These are phyloP conservation scores for Sporisorium graminicola DNA, from an alignment of 1,284 basidiomycete genomes.

Conservation along the genomic window DNA sequence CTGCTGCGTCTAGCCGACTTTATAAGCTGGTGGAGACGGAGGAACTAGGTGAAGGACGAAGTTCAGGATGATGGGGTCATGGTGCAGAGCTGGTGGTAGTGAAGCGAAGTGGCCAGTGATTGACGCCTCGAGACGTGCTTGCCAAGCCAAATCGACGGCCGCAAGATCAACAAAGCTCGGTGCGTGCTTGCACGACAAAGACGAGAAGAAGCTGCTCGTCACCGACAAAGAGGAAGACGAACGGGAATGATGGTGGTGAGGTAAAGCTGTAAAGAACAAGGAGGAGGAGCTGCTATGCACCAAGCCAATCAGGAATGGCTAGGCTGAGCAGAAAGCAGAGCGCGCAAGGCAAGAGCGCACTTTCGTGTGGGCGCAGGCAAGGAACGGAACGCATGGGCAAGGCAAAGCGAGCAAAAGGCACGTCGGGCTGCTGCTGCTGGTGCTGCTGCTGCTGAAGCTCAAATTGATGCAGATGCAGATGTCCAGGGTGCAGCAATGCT, in stretches of 20 bases:
- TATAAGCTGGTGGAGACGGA: neutral
- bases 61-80: neutral
- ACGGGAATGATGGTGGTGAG: neutral
- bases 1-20: neutral
- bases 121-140: neutral
- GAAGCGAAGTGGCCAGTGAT: neutral
- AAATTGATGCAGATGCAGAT: slow-evolving; percentile 1
- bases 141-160: neutral
- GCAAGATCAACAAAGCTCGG: neutral
- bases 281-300: neutral
- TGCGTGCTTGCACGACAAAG: too few species aligned
- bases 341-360: neutral
- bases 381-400: too few species aligned
- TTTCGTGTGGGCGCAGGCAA: neutral
- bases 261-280: neutral
- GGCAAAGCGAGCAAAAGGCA: neutral
- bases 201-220: neutral
- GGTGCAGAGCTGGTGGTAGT: neutral
- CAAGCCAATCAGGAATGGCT: neutral
- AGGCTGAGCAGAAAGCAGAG: neutral
- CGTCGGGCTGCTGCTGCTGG: neutral
- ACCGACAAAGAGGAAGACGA: neutral
- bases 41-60: neutral
- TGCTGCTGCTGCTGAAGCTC: neutral
- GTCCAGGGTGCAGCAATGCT: neutral